These are phyloP conservation scores for Fusarium sp. DNA, from an alignment of 2,329 filamentous ascomycete species.

Conservation along the genomic window DNA sequence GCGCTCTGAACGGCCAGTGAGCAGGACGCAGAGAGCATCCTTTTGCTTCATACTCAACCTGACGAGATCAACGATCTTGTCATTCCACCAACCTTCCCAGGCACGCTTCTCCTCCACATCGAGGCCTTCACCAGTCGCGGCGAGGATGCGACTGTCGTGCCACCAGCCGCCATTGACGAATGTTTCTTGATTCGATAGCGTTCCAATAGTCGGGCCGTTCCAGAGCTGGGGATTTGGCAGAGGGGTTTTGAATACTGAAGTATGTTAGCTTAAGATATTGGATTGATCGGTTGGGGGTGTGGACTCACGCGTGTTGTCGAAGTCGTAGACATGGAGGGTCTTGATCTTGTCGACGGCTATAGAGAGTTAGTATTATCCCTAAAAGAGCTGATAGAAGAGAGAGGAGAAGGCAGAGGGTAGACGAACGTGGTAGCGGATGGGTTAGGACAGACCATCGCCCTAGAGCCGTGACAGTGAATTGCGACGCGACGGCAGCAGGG, in stretches of 20 bases:
- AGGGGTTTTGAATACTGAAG: conserved; percentile 86
- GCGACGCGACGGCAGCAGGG: conserved; percentile 46
- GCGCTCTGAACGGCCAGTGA: conserved; percentile 85
- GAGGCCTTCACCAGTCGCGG: conserved; percentile 83
- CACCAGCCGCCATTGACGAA: conserved; percentile 94
- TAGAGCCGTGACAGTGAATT: conserved; percentile 75
- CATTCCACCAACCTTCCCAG: conserved; percentile 98
- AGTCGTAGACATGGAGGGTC: conserved; percentile 92
- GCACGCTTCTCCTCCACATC: conserved; percentile 83
- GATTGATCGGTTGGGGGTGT: neutral
- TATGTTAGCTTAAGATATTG: conserved; percentile 4
- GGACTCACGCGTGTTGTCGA: conserved; percentile 88
- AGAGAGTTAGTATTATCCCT: conserved; percentile 15
- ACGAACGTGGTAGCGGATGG: conserved; percentile 74
- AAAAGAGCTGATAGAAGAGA: conserved; percentile 10
- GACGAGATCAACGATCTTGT: conserved; percentile 84
- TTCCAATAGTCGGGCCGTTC: conserved; percentile 80
- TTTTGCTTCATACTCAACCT: conserved; percentile 83
- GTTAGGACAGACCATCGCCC: conserved; percentile 86
- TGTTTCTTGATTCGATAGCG: conserved; percentile 78
- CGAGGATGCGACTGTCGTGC: conserved; percentile 90
- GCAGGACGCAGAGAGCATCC: conserved; percentile 83
- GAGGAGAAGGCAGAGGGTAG: neutral
- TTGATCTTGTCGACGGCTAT: conserved; percentile 75
- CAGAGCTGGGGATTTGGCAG: conserved; percentile 90